Evolutionary conservation across 106 monocot species (phyloP), one percentile per base, ranked within the genome.

Genomic region (Hemerocallis citrina): DNA sequence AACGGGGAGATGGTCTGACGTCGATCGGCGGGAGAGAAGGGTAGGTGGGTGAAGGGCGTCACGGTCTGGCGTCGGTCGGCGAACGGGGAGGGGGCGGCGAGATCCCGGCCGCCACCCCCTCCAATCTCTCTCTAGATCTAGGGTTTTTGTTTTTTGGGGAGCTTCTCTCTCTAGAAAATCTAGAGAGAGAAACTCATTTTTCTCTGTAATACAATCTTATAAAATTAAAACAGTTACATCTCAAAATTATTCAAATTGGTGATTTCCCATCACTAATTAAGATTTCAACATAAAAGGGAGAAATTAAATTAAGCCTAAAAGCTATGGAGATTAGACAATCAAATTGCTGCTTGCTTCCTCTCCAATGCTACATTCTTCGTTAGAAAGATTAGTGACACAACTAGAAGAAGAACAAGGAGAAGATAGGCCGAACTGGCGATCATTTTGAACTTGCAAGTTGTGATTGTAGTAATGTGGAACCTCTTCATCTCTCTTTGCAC

Each of bases 361-460:
- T 41, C 52, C 49, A 55, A 42, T 57, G 60, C 40, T 40, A 27
- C 60, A 44, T 33, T 62, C 66, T 38, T 44, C 70, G 17, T 72
- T 46, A 2, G 71, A 61, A 19, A 54, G 2, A 27, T 71, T 66
- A 2, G 79, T 79, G 32, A 79, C 61, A 34, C 79, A 79, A 54
- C 79, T 79, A 38, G 71, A 39, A 24, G n/a, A 22, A 10, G 59
- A 36, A n/a, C n/a, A n/a, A 36, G 67, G 29, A 20, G 64, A 66
- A 15, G 54, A 40, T 8, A 47, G 23, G 2, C 33, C 37, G 16
- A n/a, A 17, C 23, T 24, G 34, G 29, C 39, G 6, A 13, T 15
- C 15, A 42, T 19, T 40, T 33, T 42, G 24, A 41, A n/a, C 40
- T 29, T 4, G 43, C 2, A 2, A n/a, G 5, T 37, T 21, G 59